Base-by-base conservation (phyloP, 208 protist genomes). In the Leptomonas seymouri region DNA sequence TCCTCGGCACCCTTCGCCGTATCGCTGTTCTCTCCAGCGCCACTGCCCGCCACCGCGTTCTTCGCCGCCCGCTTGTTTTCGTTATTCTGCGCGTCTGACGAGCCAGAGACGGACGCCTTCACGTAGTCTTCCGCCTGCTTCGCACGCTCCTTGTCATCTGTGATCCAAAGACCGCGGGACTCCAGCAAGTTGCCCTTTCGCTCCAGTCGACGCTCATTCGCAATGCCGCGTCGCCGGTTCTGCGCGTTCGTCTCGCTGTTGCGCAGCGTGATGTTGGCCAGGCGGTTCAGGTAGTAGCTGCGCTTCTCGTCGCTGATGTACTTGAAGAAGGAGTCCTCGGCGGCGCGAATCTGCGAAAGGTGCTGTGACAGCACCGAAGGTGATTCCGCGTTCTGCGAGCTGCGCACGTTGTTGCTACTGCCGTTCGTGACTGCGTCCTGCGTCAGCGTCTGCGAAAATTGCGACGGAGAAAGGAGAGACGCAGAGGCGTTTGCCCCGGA, bases 161-260 rank as follows among this genome's bases (percentile, higher is more conserved):
- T 83, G 20, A 91, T 78, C 86, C 86, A 91, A 46, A 91, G 66
- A n/a, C 86, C 86, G 30, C 82, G 69, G 9, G 82, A 88, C 77
- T 88, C 86, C n/a, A 88, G 50, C 6, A 91, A 55, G 42, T 91
- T 91, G 46, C 79, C 82, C 41, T 80, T 86, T 0, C 82, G 71
- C 71, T 85, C 75, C 39, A 88, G 62, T 14, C 75, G 76, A 7
- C 81, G 81, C 67, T 90, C 84, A 54, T 88, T 90, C 14, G 73
- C 84, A 61, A 93, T 90, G 30, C 84, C 87, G 46, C 68, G 77
- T 2, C 86, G 70, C 9, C 87, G 84, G 31, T 73, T 81, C 41
- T 60, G 69, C 30, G 72, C 74, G 62, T 93, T 93, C 18, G 66
- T 64, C 25, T 81, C 67, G 39, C 75, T 76, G 69, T 93, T 93